Conservation (phyloP, 1,139 yeast species). For the Debaryomyces singareniensis region DNA sequence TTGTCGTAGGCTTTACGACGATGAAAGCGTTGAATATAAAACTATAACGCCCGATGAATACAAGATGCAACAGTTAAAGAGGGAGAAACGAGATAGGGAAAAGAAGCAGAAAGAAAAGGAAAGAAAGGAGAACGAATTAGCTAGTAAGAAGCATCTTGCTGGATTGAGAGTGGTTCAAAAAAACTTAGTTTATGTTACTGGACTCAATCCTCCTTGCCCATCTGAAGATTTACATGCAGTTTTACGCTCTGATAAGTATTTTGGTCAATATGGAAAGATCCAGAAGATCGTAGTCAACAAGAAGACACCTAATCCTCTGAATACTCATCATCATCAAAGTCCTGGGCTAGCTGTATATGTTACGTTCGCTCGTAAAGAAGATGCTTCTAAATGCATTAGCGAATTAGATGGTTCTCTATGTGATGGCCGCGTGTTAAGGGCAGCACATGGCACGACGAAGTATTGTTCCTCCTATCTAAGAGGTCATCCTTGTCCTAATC, state of each 20-base stretch:
- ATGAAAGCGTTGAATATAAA: slow-evolving; percentile 84
- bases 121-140: slow-evolving; percentile 83
- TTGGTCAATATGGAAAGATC: slow-evolving; percentile 97
- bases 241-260: slow-evolving; percentile 84
- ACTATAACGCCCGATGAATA: slow-evolving; percentile 80
- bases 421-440: slow-evolving; percentile 81
- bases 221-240: slow-evolving; percentile 86
- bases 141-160: slow-evolving; percentile 86
- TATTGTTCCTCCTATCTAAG: slow-evolving; percentile 93
- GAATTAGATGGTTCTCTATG: slow-evolving; percentile 93
- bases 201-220: slow-evolving; percentile 84
- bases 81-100: slow-evolving; percentile 77
- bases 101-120: slow-evolving; percentile 88
- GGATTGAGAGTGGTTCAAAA: slow-evolving; percentile 98
- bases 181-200: slow-evolving; percentile 93
- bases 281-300: slow-evolving; percentile 90
- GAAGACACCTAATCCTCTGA: slow-evolving; percentile 47
- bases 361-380: slow-evolving; percentile 88
- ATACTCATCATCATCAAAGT: slow-evolving; percentile 37
- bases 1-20: slow-evolving; percentile 90
- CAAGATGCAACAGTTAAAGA: slow-evolving; percentile 70
- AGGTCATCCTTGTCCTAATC: slow-evolving; percentile 96
- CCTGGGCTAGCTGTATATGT: slow-evolving; percentile 95
- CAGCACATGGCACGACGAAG: slow-evolving; percentile 98
- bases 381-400: slow-evolving; percentile 86